These are phyloP conservation scores for Acarospora socialis DNA, from an alignment of 2,329 filamentous ascomycete genomes.

Conservation along the genomic window DNA sequence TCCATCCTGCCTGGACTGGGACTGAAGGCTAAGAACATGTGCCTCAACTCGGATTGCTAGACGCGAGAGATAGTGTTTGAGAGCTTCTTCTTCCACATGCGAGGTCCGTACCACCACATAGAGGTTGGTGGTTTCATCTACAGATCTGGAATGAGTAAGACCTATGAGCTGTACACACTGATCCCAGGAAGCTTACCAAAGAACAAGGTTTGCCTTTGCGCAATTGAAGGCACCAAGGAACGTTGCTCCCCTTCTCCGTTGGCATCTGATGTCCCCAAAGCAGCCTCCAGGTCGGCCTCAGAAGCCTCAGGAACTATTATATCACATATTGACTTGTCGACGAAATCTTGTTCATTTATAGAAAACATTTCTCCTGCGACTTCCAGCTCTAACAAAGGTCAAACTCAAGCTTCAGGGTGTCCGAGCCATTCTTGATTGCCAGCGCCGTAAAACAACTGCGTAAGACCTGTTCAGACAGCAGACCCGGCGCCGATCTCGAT, in stretches of 20 bases:
- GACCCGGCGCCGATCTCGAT: too few relatives aligned
- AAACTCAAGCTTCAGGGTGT: too few relatives aligned
- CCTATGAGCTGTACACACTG: background rate
- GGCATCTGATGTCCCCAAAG: background rate
- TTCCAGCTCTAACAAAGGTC: too few relatives aligned
- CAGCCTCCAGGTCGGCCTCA: conserved; percentile 7
- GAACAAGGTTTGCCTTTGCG: conserved; percentile 8
- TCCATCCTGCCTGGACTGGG: conserved; percentile 1
- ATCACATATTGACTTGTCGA: conserved; percentile 6
- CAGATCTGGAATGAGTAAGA: conserved; percentile 13
- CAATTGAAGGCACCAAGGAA: conserved; percentile 3
- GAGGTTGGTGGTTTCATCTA: conserved; percentile 12
- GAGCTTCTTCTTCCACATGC: conserved; percentile 1
- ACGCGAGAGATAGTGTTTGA: conserved; percentile 7
- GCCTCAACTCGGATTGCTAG: conserved; percentile 10
- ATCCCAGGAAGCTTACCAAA: conserved; percentile 10
- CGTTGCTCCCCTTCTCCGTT: background rate
- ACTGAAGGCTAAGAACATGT: conserved; percentile 5
- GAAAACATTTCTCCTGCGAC: too few relatives aligned
- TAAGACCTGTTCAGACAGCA: too few relatives aligned
- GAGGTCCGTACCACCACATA: conserved; percentile 10
- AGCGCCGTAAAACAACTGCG: too few relatives aligned
- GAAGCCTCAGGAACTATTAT: conserved; percentile 11
- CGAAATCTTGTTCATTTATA: conserved; percentile 4
- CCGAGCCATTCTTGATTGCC: too few relatives aligned